Evolutionary conservation across 257 asterid genomes (phyloP).

Genomic region (Fraxinus americana): DNA sequence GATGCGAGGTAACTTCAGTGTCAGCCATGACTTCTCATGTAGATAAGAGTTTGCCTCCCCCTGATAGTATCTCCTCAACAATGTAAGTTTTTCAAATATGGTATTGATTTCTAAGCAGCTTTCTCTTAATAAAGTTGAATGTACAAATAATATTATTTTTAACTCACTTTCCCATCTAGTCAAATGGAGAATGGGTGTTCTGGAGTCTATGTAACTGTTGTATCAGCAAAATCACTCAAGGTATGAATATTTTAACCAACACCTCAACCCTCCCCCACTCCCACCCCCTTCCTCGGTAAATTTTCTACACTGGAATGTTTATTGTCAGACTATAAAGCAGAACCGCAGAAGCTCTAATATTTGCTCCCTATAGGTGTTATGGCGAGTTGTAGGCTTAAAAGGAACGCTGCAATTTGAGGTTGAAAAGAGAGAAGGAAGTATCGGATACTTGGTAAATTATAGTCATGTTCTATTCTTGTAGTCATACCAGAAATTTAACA

Average conservation of each 20-base stretch:
- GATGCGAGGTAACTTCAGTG: slow-evolving; percentile 58
- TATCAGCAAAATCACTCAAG: slow-evolving; percentile 58
- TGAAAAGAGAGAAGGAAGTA: slow-evolving; percentile 46
- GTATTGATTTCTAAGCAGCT: not conserved
- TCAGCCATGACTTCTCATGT: slow-evolving; percentile 67
- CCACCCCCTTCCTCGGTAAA: no score
- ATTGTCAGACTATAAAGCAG: not conserved
- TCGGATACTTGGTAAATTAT: slow-evolving; percentile 50
- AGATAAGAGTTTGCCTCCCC: slow-evolving; percentile 62
- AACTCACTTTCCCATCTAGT: slow-evolving; percentile 32
- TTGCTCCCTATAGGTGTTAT: slow-evolving; percentile 31
- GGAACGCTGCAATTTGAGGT: slow-evolving; percentile 65
- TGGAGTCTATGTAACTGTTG: slow-evolving; percentile 63
- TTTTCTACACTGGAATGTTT: not conserved
- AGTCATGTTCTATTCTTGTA: not conserved
- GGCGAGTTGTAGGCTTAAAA: slow-evolving; percentile 62
- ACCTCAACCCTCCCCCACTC: no score
- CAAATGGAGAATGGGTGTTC: slow-evolving; percentile 70
- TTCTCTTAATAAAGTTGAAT: slow-evolving; percentile 1
- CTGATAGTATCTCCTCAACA: slow-evolving; percentile 67
- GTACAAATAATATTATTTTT: not conserved
- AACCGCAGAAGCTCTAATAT: not conserved
- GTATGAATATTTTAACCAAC: slow-evolving; percentile 26
- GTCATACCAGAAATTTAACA: not conserved
- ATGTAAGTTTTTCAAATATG: slow-evolving; percentile 47